Conservation (phyloP, 495 filamentous ascomycete species). For the Aspergillus ostianus region DNA sequence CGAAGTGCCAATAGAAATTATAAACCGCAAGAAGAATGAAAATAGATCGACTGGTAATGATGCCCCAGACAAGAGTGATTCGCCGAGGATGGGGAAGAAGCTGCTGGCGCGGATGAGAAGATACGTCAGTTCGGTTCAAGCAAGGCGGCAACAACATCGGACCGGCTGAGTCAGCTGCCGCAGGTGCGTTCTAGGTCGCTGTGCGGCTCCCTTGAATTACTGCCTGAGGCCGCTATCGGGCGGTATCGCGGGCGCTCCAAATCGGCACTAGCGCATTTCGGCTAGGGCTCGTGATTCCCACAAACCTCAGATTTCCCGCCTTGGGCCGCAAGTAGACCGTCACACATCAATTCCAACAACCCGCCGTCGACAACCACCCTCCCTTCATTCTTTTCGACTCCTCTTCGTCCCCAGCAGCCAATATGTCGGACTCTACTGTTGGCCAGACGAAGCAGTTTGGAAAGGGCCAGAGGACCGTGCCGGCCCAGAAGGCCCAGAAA, state of each 20-base stretch:
- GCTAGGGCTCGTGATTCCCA: conserved; percentile 38
- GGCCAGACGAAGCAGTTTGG: conserved; percentile 90
- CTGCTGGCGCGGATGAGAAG: conserved; percentile 10
- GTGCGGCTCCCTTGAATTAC: conserved; percentile 6
- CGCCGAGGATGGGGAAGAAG: neutral
- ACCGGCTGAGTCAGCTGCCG: conserved; percentile 15
- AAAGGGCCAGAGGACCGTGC: conserved; percentile 91
- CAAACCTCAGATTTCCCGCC: conserved; percentile 36
- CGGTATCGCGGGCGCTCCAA: conserved; percentile 19
- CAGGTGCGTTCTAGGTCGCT: conserved; percentile 24
- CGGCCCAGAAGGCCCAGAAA: conserved; percentile 91
- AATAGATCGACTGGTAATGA: neutral
- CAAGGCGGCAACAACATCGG: neutral
- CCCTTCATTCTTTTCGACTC: conserved; percentile 34
- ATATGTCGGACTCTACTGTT: conserved; percentile 62
- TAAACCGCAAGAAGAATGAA: neutral
- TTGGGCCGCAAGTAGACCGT: conserved; percentile 30
- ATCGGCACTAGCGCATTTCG: conserved; percentile 38
- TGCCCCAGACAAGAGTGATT: neutral
- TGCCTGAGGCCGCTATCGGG: conserved; percentile 15
- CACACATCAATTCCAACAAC: conserved; percentile 45
- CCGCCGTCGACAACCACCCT: conserved; percentile 46
- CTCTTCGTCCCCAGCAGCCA: conserved; percentile 49
- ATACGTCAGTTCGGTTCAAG: conserved; percentile 36
- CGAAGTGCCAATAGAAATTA: neutral